phyloP scores from a whole-genome alignment of 2,329 filamentous ascomycete species.

The Xylaria sp. region DNA sequence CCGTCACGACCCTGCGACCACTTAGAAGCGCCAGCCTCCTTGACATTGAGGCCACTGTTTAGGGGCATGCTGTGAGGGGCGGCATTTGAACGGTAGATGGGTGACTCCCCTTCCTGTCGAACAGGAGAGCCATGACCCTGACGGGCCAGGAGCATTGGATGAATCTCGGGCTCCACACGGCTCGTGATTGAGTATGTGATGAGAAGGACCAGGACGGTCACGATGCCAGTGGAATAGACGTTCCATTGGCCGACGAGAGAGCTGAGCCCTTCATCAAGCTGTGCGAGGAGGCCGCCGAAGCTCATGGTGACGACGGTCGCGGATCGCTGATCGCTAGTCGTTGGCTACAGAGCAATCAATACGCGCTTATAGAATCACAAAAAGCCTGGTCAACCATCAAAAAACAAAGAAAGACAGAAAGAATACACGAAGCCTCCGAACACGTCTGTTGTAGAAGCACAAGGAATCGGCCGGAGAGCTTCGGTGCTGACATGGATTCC shows the following conservation, averaged over 20 bases:
- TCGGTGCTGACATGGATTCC: constrained; percentile 32
- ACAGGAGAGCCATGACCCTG: constrained; percentile 84
- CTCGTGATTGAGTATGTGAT: constrained; percentile 77
- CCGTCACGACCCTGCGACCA: constrained; percentile 88
- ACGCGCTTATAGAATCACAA: neutral
- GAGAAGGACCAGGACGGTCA: constrained; percentile 72
- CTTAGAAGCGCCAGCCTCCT: constrained; percentile 80
- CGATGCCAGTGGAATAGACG: constrained; percentile 78
- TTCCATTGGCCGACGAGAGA: constrained; percentile 84
- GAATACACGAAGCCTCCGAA: constrained; percentile 11
- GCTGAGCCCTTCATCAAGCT: constrained; percentile 77
- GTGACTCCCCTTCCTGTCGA: constrained; percentile 84
- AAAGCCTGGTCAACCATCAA: constrained; percentile 7
- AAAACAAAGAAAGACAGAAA: neutral
- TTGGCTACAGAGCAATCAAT: constrained; percentile 22
- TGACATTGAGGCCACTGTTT: constrained; percentile 81
- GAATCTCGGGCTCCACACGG: constrained; percentile 85
- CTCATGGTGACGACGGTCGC: constrained; percentile 45
- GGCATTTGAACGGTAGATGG: constrained; percentile 85
- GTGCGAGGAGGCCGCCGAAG: constrained; percentile 68
- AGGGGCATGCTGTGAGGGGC: constrained; percentile 87
- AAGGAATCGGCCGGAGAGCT: constrained; percentile 21
- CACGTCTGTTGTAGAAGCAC: constrained; percentile 20
- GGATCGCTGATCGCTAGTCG: constrained; percentile 22
- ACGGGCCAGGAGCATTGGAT: constrained; percentile 88